A percentile compares a stretch with the other conserved stretches of the same genome.
Evolutionary conservation across 441 rosid genomes (phyloP).

Genomic region (Gossypium trilobum): DNA sequence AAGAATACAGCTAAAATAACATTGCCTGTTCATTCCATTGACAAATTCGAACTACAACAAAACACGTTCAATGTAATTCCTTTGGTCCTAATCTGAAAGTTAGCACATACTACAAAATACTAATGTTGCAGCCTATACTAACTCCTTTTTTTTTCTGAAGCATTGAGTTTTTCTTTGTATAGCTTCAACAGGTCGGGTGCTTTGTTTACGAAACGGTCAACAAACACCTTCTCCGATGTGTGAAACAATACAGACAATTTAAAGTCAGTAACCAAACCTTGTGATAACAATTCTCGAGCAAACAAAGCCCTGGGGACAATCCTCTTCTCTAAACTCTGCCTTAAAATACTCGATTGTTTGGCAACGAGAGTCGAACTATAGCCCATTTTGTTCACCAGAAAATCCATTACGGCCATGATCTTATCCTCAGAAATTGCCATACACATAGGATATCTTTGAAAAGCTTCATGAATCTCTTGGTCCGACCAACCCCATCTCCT

Average conservation of each 20-base stretch:
- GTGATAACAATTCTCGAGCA: slow-evolving; percentile 10
- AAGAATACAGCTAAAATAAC: background rate
- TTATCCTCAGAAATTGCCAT: slow-evolving; percentile 14
- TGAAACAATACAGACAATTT: background rate
- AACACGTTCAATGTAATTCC: no score
- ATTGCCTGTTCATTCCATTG: background rate
- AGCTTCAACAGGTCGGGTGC: slow-evolving; percentile 19
- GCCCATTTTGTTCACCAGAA: slow-evolving; percentile 22
- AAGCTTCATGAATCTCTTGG: slow-evolving; percentile 16
- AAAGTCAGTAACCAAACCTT: slow-evolving; percentile 2
- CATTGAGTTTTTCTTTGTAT: slow-evolving; percentile 3
- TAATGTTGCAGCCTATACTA: background rate
- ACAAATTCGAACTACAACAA: background rate
- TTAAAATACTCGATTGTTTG: background rate
- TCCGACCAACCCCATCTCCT: slow-evolving; percentile 26
- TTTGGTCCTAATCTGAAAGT: no score
- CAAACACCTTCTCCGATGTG: background rate
- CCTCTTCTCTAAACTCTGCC: slow-evolving; percentile 15
- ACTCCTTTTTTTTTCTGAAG: background rate
- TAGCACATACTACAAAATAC: background rate
- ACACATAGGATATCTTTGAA: slow-evolving; percentile 12
- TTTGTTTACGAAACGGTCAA: background rate
- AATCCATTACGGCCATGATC: slow-evolving; percentile 13
- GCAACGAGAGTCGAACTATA: background rate
- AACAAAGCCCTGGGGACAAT: slow-evolving; percentile 19